Evolutionary conservation across 192 early-diverging fungal species (phyloP).

Genomic region (Coemansia sp.): DNA sequence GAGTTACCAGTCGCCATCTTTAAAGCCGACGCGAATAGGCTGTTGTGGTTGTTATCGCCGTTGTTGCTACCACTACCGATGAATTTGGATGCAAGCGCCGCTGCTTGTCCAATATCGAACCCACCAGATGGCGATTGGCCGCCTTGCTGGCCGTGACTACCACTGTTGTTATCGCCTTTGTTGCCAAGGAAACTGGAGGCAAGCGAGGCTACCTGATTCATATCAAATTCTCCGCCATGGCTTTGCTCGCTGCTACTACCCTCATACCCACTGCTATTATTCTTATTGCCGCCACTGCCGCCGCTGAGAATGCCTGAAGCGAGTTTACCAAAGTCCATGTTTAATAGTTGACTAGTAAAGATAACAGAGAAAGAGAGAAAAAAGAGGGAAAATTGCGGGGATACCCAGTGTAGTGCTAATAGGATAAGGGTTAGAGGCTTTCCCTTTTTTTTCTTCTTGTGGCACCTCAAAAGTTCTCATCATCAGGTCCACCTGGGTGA

Average conservation of each 20-base stretch:
- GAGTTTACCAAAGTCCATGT: slow-evolving; percentile 47
- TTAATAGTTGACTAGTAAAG: not conserved
- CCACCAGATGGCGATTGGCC: slow-evolving; percentile 13
- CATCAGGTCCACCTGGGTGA: not conserved
- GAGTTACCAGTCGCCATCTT: slow-evolving; percentile 36
- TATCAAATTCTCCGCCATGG: slow-evolving; percentile 24
- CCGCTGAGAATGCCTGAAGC: slow-evolving; percentile 13
- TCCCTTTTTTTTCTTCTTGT: not conserved
- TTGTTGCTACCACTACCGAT: slow-evolving; percentile 22
- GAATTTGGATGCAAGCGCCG: slow-evolving; percentile 26
- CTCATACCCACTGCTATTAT: not conserved
- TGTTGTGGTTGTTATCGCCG: slow-evolving; percentile 14
- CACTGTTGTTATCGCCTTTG: not conserved
- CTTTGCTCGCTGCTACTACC: not conserved
- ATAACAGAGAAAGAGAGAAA: not conserved
- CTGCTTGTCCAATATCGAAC: slow-evolving; percentile 28
- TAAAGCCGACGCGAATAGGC: slow-evolving; percentile 31
- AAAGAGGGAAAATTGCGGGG: not conserved
- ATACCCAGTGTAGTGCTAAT: not conserved
- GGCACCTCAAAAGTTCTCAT: not conserved
- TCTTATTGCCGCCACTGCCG: slow-evolving; percentile 36
- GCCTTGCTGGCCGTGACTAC: not conserved
- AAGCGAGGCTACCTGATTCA: slow-evolving; percentile 23
- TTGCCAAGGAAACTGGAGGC: slow-evolving; percentile 33
- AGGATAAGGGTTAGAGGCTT: not conserved